Base-by-base conservation (phyloP, 768 basidiomycete genomes). In the Trametes maxima region DNA sequence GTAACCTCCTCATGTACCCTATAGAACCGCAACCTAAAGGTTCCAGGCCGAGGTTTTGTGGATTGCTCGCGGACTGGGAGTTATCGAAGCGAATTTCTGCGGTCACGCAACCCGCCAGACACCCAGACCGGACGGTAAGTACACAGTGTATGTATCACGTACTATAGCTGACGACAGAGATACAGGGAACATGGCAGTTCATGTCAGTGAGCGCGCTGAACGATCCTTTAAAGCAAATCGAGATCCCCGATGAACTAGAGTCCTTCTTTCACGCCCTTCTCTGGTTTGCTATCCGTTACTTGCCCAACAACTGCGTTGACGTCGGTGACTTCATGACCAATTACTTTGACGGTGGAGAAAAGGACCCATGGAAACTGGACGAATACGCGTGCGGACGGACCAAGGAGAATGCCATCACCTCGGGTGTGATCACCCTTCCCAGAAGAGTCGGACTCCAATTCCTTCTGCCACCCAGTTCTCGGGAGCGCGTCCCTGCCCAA, bases 131-230 rank as follows among this genome's bases (percentile, higher is more conserved):
- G 0, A 57, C 37, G n/a, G 61, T 62, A 24, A 21, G 54, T 24
- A 1, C 28, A 35, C 19, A 14, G 4, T 2, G 4, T 6, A 25
- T 16, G 10, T 21, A 22, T 13, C 19, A 6, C 24, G 28, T 16
- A 39, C 22, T 37, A 3, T 13, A 35, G 25, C n/a, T 46, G 11
- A 11, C 17, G 13, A 39, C 21, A 3, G 8, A 17, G 10, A 0
- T 25, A 0, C 50, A 70, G 67, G 69, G 67, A 17, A 70, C 69
- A 14, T 65, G 61, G 67, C 62, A 59, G 24, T 70, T 60, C 60
- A 62, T 64, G 59, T 65, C 69, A 2, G 54, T 60, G 1, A 33
- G 24, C 3, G 53, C 51, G 1, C 60, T 65, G 0, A 10, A 47
- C 11, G 35, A 60, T 24, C 62, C 64, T 5, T 7, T 14, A 13